These are phyloP conservation scores for Nymphaea thermarum DNA, from an alignment of 164 flowering plant genomes.

Conservation along the genomic window DNA sequence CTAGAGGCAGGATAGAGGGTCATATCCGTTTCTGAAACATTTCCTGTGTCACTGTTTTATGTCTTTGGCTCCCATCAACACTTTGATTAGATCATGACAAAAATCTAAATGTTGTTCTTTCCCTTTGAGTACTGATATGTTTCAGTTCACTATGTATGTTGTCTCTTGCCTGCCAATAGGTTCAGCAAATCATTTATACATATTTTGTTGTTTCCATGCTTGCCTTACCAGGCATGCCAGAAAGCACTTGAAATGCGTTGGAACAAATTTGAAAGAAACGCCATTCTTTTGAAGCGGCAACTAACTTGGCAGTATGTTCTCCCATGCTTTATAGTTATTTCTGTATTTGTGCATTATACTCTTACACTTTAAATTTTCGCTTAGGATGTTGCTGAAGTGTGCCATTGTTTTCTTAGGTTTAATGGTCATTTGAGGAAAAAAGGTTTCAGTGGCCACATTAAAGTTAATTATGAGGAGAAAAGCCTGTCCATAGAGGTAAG, in stretches of 20 bases:
- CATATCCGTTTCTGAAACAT: too few species aligned
- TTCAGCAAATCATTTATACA: too few species aligned
- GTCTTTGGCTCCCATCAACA: too few species aligned
- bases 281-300: slow-evolving; percentile 42
- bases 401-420: slow-evolving; percentile 33
- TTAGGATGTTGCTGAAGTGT: slow-evolving; percentile 4
- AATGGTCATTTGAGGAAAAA: slow-evolving; percentile 64
- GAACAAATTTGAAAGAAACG: slow-evolving; percentile 61
- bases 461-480: slow-evolving; percentile 59
- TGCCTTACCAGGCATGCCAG: slow-evolving; percentile 39
- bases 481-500: slow-evolving; percentile 76
- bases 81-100: too few species aligned
- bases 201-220: too few species aligned
- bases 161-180: too few species aligned
- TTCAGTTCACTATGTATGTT: too few species aligned
- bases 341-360: background rate
- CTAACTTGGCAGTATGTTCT: slow-evolving; percentile 75
- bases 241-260: slow-evolving; percentile 49
- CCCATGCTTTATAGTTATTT: too few species aligned
- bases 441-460: slow-evolving; percentile 71
- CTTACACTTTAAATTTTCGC: background rate
- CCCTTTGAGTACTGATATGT: too few species aligned
- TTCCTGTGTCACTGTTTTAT: too few species aligned
- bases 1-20: too few species aligned
- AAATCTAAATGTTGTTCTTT: too few species aligned